These are phyloP conservation scores for Elsinoe arachidis DNA, from an alignment of 2,329 filamentous ascomycete genomes.

Conservation along the genomic window DNA sequence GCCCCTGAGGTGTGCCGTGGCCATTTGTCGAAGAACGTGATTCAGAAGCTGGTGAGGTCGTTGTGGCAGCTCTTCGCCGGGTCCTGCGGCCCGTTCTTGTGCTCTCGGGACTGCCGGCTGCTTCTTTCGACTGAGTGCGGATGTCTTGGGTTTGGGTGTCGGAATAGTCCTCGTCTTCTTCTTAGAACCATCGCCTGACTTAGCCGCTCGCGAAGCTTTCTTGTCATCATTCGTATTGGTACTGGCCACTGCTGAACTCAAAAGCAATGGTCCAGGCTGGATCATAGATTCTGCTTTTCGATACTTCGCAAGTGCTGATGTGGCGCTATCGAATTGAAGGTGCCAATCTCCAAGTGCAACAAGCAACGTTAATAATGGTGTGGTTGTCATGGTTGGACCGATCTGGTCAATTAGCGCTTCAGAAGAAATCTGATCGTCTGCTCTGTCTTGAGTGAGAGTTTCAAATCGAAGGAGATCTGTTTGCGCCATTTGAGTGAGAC, in stretches of 20 bases:
- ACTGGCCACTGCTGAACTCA: not conserved
- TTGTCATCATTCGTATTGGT: not conserved
- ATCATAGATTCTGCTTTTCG: not conserved
- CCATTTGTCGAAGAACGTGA: constrained; percentile 9
- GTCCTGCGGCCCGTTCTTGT: too few relatives aligned
- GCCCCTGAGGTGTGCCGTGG: constrained; percentile 4
- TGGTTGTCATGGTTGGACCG: not conserved
- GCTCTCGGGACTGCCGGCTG: too few relatives aligned
- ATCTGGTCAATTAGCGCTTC: too few relatives aligned
- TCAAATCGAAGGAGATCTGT: not conserved
- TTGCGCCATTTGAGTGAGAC: not conserved
- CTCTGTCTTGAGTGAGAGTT: not conserved
- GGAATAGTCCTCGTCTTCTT: not conserved
- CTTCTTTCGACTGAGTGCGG: not conserved
- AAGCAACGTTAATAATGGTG: not conserved
- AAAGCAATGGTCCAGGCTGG: not conserved
- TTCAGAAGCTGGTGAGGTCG: not conserved
- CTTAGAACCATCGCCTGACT: not conserved
- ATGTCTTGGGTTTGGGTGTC: not conserved
- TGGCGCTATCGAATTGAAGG: not conserved
- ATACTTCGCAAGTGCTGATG: constrained; percentile 1
- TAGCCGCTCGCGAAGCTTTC: not conserved
- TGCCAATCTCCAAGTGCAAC: constrained; percentile 8
- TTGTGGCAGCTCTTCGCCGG: not conserved
- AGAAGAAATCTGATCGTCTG: too few relatives aligned